A percentile compares a stretch with the other conserved stretches of the same genome.
These are phyloP conservation scores for Stramenopiles sp. DNA, from an alignment of 352 stramenopile species.

Conservation along the genomic window DNA sequence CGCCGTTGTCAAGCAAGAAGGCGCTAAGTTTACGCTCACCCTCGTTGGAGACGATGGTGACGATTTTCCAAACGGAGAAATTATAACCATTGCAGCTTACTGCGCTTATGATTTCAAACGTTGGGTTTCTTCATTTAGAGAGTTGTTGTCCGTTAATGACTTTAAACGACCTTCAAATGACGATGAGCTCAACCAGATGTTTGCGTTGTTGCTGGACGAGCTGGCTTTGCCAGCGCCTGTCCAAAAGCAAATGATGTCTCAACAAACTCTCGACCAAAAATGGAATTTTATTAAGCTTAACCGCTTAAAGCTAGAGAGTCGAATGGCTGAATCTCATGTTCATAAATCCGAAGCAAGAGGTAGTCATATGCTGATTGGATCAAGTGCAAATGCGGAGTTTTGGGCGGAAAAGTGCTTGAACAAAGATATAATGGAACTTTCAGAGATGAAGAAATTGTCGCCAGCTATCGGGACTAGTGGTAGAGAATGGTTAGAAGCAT, in stretches of 20 bases:
- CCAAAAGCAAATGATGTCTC: background rate
- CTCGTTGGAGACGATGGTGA: background rate
- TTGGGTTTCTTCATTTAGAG: background rate
- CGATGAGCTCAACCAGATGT: background rate
- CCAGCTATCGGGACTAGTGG: background rate
- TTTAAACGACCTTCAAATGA: background rate
- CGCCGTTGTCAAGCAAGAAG: background rate
- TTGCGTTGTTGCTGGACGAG: background rate
- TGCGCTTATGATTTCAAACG: background rate
- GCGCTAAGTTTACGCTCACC: background rate
- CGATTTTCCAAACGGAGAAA: no score
- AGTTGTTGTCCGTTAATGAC: background rate
- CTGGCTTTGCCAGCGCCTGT: background rate
- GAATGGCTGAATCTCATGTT: background rate
- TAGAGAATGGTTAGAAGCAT: conserved; percentile 9
- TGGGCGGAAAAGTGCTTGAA: background rate
- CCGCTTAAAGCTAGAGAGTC: background rate
- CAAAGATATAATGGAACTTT: background rate
- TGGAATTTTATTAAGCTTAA: background rate
- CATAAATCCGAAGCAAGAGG: background rate
- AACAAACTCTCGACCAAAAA: background rate
- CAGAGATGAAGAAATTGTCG: background rate
- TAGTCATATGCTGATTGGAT: background rate
- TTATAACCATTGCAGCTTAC: no score
- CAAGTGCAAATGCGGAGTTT: background rate